Conservation (phyloP, 768 basidiomycete species). For the Macrolepiota dolichaula region DNA sequence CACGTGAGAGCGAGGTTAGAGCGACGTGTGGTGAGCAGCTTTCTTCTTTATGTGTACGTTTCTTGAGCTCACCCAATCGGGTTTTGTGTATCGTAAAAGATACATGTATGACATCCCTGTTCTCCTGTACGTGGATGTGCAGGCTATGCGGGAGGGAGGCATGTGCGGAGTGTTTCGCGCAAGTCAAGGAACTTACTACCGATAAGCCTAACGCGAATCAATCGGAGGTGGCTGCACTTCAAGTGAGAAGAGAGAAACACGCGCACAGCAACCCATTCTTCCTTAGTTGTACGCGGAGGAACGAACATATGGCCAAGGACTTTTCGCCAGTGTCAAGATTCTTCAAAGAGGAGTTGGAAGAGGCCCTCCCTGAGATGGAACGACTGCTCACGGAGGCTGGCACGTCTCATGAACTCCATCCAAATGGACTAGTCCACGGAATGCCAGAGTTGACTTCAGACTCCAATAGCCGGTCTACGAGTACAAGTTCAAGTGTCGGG, state of each 20-base stretch:
- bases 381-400: constrained; percentile 30
- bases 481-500: constrained; percentile 3
- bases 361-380: constrained; percentile 71
- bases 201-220: constrained; percentile 45
- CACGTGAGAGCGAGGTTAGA: constrained; percentile 78
- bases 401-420: not conserved
- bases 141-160: constrained; percentile 87
- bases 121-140: constrained; percentile 89
- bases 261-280: constrained; percentile 71
- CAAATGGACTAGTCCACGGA: not conserved
- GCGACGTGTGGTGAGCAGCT: constrained; percentile 73
- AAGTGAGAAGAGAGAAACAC: constrained; percentile 55
- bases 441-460: constrained; percentile 8
- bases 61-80: not conserved
- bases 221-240: constrained; percentile 45
- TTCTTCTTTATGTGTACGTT: constrained; percentile 6
- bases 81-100: constrained; percentile 40
- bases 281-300: constrained; percentile 64
- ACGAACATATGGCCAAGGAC: constrained; percentile 62
- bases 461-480: constrained; percentile 1
- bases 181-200: constrained; percentile 61
- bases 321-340: constrained; percentile 86
- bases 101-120: constrained; percentile 91
- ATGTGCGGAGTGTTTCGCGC: constrained; percentile 79
- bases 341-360: constrained; percentile 54